These are phyloP conservation scores for Aphanomyces astaci DNA, from an alignment of 352 stramenopile species.

Conservation along the genomic window DNA sequence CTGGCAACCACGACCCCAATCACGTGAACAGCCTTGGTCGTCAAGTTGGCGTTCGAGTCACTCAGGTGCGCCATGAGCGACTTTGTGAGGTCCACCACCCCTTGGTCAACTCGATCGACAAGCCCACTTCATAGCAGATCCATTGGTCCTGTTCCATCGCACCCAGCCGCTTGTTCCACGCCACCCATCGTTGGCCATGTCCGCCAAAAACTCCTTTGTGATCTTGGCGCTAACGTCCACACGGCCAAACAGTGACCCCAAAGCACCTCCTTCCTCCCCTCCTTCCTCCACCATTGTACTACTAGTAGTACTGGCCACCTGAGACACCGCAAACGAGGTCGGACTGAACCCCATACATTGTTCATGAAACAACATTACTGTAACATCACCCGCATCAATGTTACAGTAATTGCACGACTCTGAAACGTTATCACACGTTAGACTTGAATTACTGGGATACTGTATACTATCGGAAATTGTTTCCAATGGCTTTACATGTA, in stretches of 20 bases:
- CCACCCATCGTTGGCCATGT: slow-evolving; percentile 77
- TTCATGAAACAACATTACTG: too few species aligned
- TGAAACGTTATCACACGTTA: too few species aligned
- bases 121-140: slow-evolving; percentile 67
- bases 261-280: slow-evolving; percentile 45
- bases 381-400: too few species aligned
- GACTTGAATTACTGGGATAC: too few species aligned
- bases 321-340: slow-evolving; percentile 38
- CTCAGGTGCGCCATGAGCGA: slow-evolving; percentile 64
- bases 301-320: slow-evolving; percentile 66
- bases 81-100: slow-evolving; percentile 67
- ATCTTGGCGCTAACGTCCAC: slow-evolving; percentile 71
- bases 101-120: slow-evolving; percentile 79
- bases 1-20: slow-evolving; percentile 69
- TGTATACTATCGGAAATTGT: too few species aligned
- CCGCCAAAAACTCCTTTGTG: slow-evolving; percentile 77
- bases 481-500: too few species aligned
- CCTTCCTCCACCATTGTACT: too few species aligned
- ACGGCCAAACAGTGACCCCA: slow-evolving; percentile 53
- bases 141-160: slow-evolving; percentile 72
- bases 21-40: slow-evolving; percentile 77
- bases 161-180: slow-evolving; percentile 76
- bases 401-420: too few species aligned
- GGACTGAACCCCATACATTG: slow-evolving; percentile 73
- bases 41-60: slow-evolving; percentile 83